These are phyloP conservation scores for Sporothrix humicola DNA, from an alignment of 2,329 filamentous ascomycete species.

Conservation along the genomic window DNA sequence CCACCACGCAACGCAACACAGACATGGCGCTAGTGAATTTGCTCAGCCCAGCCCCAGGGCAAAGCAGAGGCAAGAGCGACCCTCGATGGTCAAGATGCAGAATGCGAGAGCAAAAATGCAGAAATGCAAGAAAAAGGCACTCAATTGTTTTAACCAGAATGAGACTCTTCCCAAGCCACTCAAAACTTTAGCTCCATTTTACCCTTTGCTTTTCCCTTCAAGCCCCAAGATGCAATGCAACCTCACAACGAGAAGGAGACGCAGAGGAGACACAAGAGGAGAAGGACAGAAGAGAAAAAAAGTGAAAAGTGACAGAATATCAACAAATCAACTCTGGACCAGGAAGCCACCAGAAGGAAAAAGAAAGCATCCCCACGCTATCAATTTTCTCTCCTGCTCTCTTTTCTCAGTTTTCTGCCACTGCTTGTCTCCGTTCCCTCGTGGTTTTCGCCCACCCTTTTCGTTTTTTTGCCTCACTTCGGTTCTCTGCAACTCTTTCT, in stretches of 20 bases:
- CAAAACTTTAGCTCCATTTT: neutral
- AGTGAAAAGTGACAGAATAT: constrained; percentile 19
- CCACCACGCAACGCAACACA: constrained; percentile 22
- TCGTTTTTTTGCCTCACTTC: neutral
- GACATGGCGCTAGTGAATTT: constrained; percentile 23
- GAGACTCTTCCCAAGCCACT: neutral
- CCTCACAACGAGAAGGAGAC: constrained; percentile 5
- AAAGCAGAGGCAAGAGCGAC: neutral
- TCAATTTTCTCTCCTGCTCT: neutral
- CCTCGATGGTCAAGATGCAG: neutral
- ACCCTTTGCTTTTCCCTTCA: no score
- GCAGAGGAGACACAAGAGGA: neutral
- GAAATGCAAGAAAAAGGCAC: neutral
- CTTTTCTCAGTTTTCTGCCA: no score
- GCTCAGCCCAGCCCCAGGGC: constrained; percentile 14
- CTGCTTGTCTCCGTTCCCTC: neutral
- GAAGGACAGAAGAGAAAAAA: neutral
- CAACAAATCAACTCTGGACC: neutral
- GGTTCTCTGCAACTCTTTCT: neutral
- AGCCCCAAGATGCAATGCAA: constrained; percentile 20
- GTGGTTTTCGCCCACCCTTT: constrained; percentile 4
- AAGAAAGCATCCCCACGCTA: constrained; percentile 28
- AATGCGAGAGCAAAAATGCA: no score
- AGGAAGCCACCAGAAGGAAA: neutral
- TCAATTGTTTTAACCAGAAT: neutral